A percentile compares a stretch with the other conserved stretches of the same genome.
Conservation (phyloP, 2,329 filamentous ascomycete species). For the Diaporthe sp. region DNA sequence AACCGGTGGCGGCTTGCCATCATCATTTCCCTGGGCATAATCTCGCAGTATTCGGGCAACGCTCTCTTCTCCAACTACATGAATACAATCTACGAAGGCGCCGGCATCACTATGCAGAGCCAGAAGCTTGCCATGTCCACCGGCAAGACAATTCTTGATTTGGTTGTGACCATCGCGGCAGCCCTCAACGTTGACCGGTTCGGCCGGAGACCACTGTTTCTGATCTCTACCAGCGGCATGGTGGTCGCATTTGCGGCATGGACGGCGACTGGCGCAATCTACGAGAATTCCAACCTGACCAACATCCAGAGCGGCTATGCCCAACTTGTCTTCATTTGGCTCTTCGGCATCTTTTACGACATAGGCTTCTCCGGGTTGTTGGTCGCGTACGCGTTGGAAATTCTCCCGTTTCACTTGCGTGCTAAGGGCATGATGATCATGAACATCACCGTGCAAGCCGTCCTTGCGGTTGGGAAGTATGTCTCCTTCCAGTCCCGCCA, state of each 20-base stretch:
- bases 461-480: conserved; percentile 72
- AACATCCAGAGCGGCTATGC: conserved; percentile 61
- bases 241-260: conserved; percentile 60
- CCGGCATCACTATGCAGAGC: conserved; percentile 68
- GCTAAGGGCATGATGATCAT: conserved; percentile 74
- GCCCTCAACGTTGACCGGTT: conserved; percentile 62
- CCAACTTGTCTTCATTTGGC: conserved; percentile 71
- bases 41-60: conserved; percentile 76
- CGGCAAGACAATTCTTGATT: conserved; percentile 69
- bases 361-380: conserved; percentile 72
- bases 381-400: conserved; percentile 70
- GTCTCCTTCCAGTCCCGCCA: conserved; percentile 47
- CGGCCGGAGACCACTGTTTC: conserved; percentile 64
- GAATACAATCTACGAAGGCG: conserved; percentile 69
- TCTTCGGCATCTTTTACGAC: conserved; percentile 72
- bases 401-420: conserved; percentile 70
- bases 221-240: conserved; percentile 63
- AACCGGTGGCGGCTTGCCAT: conserved; percentile 73
- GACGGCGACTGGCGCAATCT: conserved; percentile 64
- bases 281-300: conserved; percentile 58
- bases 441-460: conserved; percentile 74
- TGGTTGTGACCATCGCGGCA: conserved; percentile 67
- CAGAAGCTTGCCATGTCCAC: conserved; percentile 62
- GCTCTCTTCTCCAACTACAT: conserved; percentile 75
- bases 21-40: conserved; percentile 71